Base-by-base conservation (phyloP, 2,329 filamentous ascomycete species). In the Aspergillus ochraceoroseus region DNA sequence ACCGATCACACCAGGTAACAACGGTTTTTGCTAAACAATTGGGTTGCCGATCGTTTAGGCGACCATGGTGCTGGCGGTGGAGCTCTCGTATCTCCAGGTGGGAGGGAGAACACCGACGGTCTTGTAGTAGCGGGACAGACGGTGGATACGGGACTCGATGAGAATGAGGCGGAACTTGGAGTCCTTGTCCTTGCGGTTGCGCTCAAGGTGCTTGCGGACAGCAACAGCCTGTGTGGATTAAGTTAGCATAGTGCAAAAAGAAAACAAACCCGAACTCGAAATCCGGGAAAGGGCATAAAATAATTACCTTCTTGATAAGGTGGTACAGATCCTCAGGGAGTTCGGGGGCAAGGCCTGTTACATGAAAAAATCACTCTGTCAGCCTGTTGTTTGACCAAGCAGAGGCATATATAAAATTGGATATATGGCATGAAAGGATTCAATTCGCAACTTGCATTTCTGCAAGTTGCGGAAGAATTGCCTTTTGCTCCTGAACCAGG, bases 151-250 rank as follows among this genome's bases (percentile, higher is more conserved):
- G 70, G 92, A 96, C 82, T 98, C 92, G 76, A 98, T 94, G 63
- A 98, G 85, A 90, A 98, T 98, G 58, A 98, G 87, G 70, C 92
- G 90, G 87, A 98, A 98, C 82, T 98, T 98, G 80, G 84, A 87
- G 81, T 98, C 92, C 80, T 88, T 94, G 82, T 98, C 92, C 83
- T 98, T 98, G 76, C 92, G 90, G 85, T 98, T 98, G 76, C 87
- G 87, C 83, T 95, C 88, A 61, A 98, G 87, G 77, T 98, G 94
- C 87, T 98, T 98, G 78, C 92, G 90, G 77, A 98, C 92, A 69
- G 89, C 85, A 63, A 95, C 89, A 63, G 89, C 89, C 88, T 92
- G 19, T 8, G 2, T n/a, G 3, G 3, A 12, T 25, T 36, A 9
- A 19, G 48, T 48, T 34, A 38, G 27, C 22, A 15, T 23, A n/a